Conservation (phyloP, 352 stramenopile species). For the Phytophthora sansomeana region DNA sequence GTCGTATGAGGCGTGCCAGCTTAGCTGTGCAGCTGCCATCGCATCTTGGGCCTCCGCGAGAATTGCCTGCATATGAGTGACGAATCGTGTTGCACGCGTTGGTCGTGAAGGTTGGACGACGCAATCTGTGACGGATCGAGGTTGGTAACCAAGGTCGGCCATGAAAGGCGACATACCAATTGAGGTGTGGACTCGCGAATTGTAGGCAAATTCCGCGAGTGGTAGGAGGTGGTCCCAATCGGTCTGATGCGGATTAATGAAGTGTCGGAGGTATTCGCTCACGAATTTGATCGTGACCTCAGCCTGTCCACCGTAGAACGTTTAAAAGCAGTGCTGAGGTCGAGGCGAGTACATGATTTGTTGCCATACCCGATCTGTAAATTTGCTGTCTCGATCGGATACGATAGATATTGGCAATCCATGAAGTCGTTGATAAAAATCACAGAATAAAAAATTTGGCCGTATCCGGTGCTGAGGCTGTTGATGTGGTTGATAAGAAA, state of each 20-base stretch:
- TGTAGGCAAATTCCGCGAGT: conserved; percentile 8
- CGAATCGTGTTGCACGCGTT: too few species aligned
- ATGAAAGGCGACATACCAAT: conserved; percentile 11
- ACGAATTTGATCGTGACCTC: conserved; percentile 16
- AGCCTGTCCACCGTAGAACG: conserved; percentile 21
- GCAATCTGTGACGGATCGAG: neutral
- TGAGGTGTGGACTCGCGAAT: neutral
- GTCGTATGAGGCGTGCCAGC: neutral
- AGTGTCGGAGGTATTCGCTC: conserved; percentile 6
- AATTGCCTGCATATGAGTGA: neutral
- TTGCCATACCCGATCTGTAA: neutral
- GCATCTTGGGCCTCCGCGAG: neutral
- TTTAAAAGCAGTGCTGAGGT: conserved; percentile 21
- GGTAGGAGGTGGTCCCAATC: neutral
- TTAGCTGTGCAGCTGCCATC: conserved; percentile 1
- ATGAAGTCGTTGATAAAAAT: conserved; percentile 20
- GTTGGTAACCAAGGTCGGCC: conserved; percentile 5
- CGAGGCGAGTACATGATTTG: conserved; percentile 4
- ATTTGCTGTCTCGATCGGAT: conserved; percentile 15
- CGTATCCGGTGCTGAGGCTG: neutral
- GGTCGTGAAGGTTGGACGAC: too few species aligned
- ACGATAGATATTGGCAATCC: conserved; percentile 1
- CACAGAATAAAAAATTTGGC: conserved; percentile 10
- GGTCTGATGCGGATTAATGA: neutral
- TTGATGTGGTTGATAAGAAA: conserved; percentile 1